Percentiles rank a stretch among this genome's conserved stretches.
phyloP scores from a whole-genome alignment of 352 stramenopile species.

The Globisporangium radiosum region DNA sequence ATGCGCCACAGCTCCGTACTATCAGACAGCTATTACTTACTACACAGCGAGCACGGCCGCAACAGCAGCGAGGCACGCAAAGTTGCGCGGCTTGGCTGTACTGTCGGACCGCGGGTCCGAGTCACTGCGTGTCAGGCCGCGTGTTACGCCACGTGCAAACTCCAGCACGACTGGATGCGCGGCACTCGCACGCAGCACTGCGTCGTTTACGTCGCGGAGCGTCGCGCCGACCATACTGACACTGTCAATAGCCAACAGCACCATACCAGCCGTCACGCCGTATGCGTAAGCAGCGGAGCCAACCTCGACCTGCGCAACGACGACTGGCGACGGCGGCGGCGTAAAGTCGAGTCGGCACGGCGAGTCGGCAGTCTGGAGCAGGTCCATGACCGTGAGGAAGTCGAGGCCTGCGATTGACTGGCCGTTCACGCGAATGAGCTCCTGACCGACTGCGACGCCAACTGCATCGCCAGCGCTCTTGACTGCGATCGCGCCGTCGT shows the following conservation, averaged over 20 bases:
- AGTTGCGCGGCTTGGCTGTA: conserved; percentile 18
- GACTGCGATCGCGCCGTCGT: conserved; percentile 30
- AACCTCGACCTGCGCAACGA: conserved; percentile 25
- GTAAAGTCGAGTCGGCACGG: conserved; percentile 44
- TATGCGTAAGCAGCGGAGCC: conserved; percentile 11
- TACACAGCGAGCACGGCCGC: conserved; percentile 27
- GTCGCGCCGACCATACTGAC: conserved; percentile 27
- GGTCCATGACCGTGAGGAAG: conserved; percentile 31
- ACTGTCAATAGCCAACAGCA: conserved; percentile 29
- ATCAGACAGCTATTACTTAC: not conserved
- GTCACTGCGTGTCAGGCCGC: conserved; percentile 6
- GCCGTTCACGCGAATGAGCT: conserved; percentile 38
- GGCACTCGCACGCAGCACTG: conserved; percentile 20
- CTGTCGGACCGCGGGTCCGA: conserved; percentile 14
- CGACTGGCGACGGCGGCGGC: conserved; percentile 34
- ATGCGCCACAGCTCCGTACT: too few relatives aligned
- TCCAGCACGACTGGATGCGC: conserved; percentile 17
- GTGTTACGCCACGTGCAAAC: conserved; percentile 17
- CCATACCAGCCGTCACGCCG: conserved; percentile 29
- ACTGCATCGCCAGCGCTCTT: conserved; percentile 21
- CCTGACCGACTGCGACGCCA: conserved; percentile 29
- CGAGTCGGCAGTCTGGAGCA: conserved; percentile 24
- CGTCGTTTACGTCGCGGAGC: conserved; percentile 24
- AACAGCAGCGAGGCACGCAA: conserved; percentile 37
- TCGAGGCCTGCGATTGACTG: conserved; percentile 23